These are phyloP conservation scores for Alternaria arborescens DNA, from an alignment of 2,329 filamentous ascomycete genomes.

Conservation along the genomic window DNA sequence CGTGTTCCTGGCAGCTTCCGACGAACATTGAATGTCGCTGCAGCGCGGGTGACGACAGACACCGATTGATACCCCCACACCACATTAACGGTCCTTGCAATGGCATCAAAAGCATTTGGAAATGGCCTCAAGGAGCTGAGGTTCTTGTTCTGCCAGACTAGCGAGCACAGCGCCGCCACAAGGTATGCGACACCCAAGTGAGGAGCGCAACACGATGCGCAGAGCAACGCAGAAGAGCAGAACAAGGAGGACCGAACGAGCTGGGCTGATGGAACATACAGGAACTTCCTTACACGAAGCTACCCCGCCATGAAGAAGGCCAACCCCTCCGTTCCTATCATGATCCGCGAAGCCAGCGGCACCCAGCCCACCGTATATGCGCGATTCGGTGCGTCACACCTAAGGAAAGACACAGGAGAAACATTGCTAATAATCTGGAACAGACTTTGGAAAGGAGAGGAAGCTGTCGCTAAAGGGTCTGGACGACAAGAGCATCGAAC, in stretches of 20 bases:
- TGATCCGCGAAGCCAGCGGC: conserved; percentile 90
- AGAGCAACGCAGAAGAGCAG: neutral
- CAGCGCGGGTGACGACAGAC: conserved; percentile 17
- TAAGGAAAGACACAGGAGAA: neutral
- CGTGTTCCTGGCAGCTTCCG: conserved; percentile 25
- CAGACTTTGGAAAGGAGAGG: conserved; percentile 74
- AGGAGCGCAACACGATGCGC: conserved; percentile 9
- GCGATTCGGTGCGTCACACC: conserved; percentile 76
- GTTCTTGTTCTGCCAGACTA: conserved; percentile 96
- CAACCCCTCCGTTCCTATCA: conserved; percentile 92
- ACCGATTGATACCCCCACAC: conserved; percentile 27
- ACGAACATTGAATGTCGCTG: conserved; percentile 25
- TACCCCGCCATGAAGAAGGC: conserved; percentile 99
- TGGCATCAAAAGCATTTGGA: conserved; percentile 91
- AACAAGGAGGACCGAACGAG: neutral
- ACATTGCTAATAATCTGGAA: neutral
- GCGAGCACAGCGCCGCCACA: conserved; percentile 85
- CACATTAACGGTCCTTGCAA: conserved; percentile 54
- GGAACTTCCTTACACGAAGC: conserved; percentile 86
- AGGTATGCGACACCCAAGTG: conserved; percentile 65
- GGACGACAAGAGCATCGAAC: conserved; percentile 75
- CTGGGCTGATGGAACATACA: conserved; percentile 50
- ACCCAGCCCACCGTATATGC: conserved; percentile 88
- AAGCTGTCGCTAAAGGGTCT: conserved; percentile 71
- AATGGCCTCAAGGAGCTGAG: conserved; percentile 92